Conservation (phyloP, 1,284 basidiomycete species). For the Microbotryum violaceum region DNA sequence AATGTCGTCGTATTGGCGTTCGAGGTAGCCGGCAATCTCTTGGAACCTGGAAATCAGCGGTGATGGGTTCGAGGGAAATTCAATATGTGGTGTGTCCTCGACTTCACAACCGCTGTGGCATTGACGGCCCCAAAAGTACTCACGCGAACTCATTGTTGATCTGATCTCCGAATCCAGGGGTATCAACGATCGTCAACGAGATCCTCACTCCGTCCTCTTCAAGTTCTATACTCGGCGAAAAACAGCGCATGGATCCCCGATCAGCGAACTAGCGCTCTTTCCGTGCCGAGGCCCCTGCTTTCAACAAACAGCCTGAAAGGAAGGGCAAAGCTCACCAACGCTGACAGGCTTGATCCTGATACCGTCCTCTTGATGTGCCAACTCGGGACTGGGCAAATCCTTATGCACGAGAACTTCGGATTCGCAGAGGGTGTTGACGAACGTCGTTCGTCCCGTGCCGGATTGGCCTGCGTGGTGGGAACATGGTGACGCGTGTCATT, state of each 20-base stretch:
- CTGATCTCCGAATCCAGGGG: slow-evolving; percentile 96
- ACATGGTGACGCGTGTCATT: not conserved
- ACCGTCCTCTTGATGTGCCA: slow-evolving; percentile 87
- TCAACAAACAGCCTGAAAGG: not conserved
- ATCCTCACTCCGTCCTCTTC: slow-evolving; percentile 98
- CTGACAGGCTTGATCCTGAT: slow-evolving; percentile 92
- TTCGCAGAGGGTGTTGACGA: slow-evolving; percentile 94
- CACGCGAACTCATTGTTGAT: slow-evolving; percentile 97
- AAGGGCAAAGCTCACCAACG: slow-evolving; percentile 58
- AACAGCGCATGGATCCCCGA: slow-evolving; percentile 1
- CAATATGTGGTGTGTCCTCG: not conserved
- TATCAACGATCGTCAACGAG: slow-evolving; percentile 94
- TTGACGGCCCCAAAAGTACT: slow-evolving; percentile 41
- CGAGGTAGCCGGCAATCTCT: slow-evolving; percentile 92
- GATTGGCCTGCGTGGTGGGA: slow-evolving; percentile 60
- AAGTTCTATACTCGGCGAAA: slow-evolving; percentile 55
- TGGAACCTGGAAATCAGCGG: slow-evolving; percentile 60
- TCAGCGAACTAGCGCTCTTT: not conserved
- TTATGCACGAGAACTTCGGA: slow-evolving; percentile 51
- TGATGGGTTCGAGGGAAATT: not conserved
- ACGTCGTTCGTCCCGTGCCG: slow-evolving; percentile 90
- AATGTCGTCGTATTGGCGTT: slow-evolving; percentile 98
- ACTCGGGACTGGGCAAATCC: slow-evolving; percentile 72
- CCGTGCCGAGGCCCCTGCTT: not conserved
- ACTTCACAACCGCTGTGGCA: not conserved